Percentiles rank a stretch among this genome's conserved stretches.
Evolutionary conservation across 2,329 filamentous ascomycete species (phyloP).

Genomic region (Microascus cirrosus): DNA sequence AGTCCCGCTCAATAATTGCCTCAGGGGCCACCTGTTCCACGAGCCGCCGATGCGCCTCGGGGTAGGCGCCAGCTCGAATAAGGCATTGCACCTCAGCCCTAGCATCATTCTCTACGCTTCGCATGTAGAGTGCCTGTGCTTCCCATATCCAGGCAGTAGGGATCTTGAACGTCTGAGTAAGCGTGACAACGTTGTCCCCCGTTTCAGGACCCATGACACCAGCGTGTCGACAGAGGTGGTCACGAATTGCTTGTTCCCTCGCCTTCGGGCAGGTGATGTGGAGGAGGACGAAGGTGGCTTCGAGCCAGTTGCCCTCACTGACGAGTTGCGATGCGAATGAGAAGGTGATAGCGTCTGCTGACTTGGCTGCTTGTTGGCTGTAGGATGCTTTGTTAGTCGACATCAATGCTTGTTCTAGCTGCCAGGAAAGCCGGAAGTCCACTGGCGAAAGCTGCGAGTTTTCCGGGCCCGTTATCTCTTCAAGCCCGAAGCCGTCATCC

Average conservation of each 20-base stretch:
- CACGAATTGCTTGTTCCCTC: conserved; percentile 57
- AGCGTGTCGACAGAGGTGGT: conserved; percentile 65
- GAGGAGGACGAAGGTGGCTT: conserved; percentile 65
- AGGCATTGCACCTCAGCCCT: conserved; percentile 67
- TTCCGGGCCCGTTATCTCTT: conserved; percentile 63
- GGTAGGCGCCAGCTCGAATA: conserved; percentile 62
- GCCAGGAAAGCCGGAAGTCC: conserved; percentile 71
- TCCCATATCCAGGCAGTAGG: conserved; percentile 75
- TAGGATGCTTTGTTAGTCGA: conserved; percentile 39
- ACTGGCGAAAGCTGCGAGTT: conserved; percentile 66
- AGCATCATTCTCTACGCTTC: conserved; percentile 58
- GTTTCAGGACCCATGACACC: conserved; percentile 50
- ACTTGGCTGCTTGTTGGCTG: conserved; percentile 40
- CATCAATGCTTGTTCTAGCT: conserved; percentile 60
- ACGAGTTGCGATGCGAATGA: conserved; percentile 56
- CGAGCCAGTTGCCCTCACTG: conserved; percentile 53
- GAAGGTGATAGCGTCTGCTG: conserved; percentile 54
- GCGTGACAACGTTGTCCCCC: conserved; percentile 42
- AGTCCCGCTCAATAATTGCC: conserved; percentile 74
- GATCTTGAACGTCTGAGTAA: conserved; percentile 57
- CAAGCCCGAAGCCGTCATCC: conserved; percentile 44
- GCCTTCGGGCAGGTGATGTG: conserved; percentile 56
- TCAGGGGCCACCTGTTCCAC: conserved; percentile 69
- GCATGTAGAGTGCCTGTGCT: conserved; percentile 74
- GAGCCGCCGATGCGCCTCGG: conserved; percentile 77